phyloP scores from a whole-genome alignment of 1,284 basidiomycete genomes.

The Peniophora sp. region DNA sequence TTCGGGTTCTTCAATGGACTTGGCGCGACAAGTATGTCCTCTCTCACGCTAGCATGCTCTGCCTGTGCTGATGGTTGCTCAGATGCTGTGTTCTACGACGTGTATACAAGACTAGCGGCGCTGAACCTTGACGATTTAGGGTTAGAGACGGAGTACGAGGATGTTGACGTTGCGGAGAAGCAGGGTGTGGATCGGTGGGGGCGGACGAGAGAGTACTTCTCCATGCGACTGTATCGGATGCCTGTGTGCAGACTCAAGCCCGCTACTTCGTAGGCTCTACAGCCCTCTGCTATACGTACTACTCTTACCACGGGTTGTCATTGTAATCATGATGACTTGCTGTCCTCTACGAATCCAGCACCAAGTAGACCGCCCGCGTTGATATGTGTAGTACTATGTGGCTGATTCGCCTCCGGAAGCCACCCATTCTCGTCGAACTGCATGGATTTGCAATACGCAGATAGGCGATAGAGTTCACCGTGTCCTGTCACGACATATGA shows the following conservation, averaged over 20 bases:
- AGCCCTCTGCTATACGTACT: no score
- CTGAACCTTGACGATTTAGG: constrained; percentile 83
- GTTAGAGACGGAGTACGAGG: constrained; percentile 63
- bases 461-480: no score
- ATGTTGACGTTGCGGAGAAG: constrained; percentile 51
- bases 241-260: constrained; percentile 41
- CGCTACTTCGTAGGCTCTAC: no score
- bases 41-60: constrained; percentile 5
- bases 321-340: no score
- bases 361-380: no score
- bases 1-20: constrained; percentile 98
- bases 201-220: constrained; percentile 65
- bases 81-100: constrained; percentile 88
- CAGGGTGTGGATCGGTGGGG: constrained; percentile 55
- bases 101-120: constrained; percentile 83
- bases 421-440: no score
- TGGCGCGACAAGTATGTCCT: constrained; percentile 78
- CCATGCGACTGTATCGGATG: constrained; percentile 55
- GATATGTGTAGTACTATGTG: no score
- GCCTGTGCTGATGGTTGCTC: constrained; percentile 1
- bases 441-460: no score
- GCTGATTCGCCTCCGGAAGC: no score
- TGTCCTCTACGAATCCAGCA: no score
- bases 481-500: no score
- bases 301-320: no score